A percentile compares a stretch with the other conserved stretches of the same genome.
These are phyloP conservation scores for Blastobotrys buckinghamii DNA, from an alignment of 1,139 yeast species.

Conservation along the genomic window DNA sequence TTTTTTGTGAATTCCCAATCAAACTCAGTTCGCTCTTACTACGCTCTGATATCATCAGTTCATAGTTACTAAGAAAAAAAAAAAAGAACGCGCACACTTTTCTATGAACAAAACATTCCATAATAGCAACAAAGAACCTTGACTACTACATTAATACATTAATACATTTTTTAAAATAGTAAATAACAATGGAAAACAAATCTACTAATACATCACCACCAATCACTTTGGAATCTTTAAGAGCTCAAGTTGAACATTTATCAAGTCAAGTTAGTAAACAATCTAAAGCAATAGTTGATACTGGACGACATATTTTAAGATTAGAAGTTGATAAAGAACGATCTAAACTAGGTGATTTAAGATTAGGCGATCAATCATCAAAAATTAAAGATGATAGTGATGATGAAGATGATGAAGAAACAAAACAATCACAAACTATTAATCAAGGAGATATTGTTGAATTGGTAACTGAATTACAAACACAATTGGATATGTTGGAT, in stretches of 20 bases:
- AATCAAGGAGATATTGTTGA: slow-evolving; percentile 81
- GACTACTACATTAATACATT: no score
- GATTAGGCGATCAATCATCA: slow-evolving; percentile 6
- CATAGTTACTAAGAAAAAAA: neutral
- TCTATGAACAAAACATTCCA: no score
- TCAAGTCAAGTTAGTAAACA: slow-evolving; percentile 28
- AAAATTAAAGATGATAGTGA: slow-evolving; percentile 12
- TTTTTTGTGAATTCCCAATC: no score
- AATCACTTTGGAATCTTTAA: slow-evolving; percentile 8
- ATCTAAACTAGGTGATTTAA: slow-evolving; percentile 27
- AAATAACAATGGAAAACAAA: neutral
- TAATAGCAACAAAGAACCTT: no score
- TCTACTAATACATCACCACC: neutral
- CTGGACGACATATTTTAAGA: slow-evolving; percentile 72
- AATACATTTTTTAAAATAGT: neutral
- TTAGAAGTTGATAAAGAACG: slow-evolving; percentile 52
- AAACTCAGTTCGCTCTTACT: no score
- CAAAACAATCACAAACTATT: slow-evolving; percentile 45
- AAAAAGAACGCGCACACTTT: no score
- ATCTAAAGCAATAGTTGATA: slow-evolving; percentile 43
- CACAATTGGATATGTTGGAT: slow-evolving; percentile 58
- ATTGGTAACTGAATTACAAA: slow-evolving; percentile 82
- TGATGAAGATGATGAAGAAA: slow-evolving; percentile 16
- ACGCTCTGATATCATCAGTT: neutral
- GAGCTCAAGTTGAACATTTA: slow-evolving; percentile 6